These are phyloP conservation scores for Microcyclosporella mali DNA, from an alignment of 2,329 filamentous ascomycete species.

Conservation along the genomic window DNA sequence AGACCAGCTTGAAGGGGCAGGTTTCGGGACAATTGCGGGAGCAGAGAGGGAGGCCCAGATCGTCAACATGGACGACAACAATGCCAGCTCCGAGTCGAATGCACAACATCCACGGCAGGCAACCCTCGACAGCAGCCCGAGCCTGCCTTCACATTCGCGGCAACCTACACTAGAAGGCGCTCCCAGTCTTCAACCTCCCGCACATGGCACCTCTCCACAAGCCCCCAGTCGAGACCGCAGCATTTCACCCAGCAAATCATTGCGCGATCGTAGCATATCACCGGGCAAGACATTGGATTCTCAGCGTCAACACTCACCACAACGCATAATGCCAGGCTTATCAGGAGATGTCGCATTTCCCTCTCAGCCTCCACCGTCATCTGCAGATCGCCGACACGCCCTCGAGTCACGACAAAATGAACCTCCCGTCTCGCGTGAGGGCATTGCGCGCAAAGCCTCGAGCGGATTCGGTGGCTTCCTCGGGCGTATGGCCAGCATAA, in stretches of 20 bases:
- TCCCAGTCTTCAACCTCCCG: constrained; percentile 5
- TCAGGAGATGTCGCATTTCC: constrained; percentile 66
- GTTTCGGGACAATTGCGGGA: constrained; percentile 10
- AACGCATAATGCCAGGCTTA: constrained; percentile 55
- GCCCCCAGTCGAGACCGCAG: constrained; percentile 12
- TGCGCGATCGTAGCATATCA: constrained; percentile 16
- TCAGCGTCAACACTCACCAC: constrained; percentile 21
- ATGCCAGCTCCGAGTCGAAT: constrained; percentile 4
- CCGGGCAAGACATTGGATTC: constrained; percentile 17
- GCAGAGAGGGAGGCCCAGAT: no score
- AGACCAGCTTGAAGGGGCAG: background rate
- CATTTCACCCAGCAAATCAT: constrained; percentile 11
- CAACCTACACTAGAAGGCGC: constrained; percentile 7
- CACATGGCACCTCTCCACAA: background rate
- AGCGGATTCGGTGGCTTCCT: constrained; percentile 82
- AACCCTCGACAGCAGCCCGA: constrained; percentile 8
- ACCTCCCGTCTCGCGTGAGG: constrained; percentile 34
- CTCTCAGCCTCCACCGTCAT: constrained; percentile 34
- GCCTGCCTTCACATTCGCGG: constrained; percentile 6
- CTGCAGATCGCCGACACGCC: constrained; percentile 28
- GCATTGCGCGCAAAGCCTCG: constrained; percentile 61
- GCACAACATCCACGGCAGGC: constrained; percentile 6
- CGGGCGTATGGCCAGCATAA: constrained; percentile 53
- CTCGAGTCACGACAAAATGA: constrained; percentile 6
- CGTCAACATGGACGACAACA: background rate